phyloP scores from a whole-genome alignment of 495 filamentous ascomycete species.

The Tuber melanosporum region DNA sequence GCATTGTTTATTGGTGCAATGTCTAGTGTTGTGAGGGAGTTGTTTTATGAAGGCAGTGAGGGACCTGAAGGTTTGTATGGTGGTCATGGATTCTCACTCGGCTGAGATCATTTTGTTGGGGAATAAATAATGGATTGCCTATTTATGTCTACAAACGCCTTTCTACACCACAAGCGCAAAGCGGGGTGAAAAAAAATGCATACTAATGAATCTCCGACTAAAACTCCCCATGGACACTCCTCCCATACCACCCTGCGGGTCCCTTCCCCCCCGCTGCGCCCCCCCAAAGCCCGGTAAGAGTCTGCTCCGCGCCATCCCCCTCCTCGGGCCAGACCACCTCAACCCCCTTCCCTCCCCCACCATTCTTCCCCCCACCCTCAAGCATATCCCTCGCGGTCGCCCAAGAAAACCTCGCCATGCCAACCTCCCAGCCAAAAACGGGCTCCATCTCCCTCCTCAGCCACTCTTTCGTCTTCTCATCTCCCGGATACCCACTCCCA shows the following conservation, averaged over 20 bases:
- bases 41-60: background rate
- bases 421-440: constrained; percentile 84
- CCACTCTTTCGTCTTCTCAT: constrained; percentile 74
- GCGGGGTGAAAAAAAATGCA: background rate
- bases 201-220: constrained; percentile 6
- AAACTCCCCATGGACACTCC: constrained; percentile 30
- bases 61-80: background rate
- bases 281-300: constrained; percentile 68
- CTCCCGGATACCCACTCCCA: constrained; percentile 91
- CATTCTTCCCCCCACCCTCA: constrained; percentile 48
- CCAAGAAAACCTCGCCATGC: constrained; percentile 88
- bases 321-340: constrained; percentile 84
- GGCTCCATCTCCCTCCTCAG: constrained; percentile 79
- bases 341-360: constrained; percentile 51
- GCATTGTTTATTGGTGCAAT: background rate
- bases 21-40: background rate
- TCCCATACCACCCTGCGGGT: constrained; percentile 36
- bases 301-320: constrained; percentile 57
- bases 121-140: constrained; percentile 5
- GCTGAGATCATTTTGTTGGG: background rate
- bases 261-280: constrained; percentile 26
- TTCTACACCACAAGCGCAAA: background rate
- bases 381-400: constrained; percentile 89
- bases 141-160: background rate
- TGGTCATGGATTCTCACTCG: background rate